A percentile compares a stretch with the other conserved stretches of the same genome.
phyloP scores from a whole-genome alignment of 257 asterid genomes.

The Henckelia pumila region DNA sequence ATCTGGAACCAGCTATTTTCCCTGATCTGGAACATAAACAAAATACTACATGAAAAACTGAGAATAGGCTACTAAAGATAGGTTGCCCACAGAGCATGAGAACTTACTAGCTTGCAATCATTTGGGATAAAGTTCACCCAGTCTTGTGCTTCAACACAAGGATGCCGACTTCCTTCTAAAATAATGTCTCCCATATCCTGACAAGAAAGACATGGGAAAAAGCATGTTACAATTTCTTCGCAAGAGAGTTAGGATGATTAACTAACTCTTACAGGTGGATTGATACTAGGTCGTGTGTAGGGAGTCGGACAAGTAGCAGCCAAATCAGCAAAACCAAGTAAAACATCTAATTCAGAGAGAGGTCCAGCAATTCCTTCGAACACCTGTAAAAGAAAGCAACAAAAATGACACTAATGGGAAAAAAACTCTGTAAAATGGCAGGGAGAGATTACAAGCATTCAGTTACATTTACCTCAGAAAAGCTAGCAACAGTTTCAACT shows the following conservation, averaged over 20 bases:
- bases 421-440: slow-evolving; percentile 16
- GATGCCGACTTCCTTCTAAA: slow-evolving; percentile 95
- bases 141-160: slow-evolving; percentile 99
- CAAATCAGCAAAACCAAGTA: slow-evolving; percentile 95
- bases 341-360: slow-evolving; percentile 90
- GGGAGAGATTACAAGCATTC: slow-evolving; percentile 13
- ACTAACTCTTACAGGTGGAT: slow-evolving; percentile 57
- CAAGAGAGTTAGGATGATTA: slow-evolving; percentile 20
- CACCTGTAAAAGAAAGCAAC: slow-evolving; percentile 43
- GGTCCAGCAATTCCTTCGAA: slow-evolving; percentile 70
- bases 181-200: slow-evolving; percentile 87
- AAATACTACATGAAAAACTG: slow-evolving; percentile 22
- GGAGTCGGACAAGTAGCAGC: slow-evolving; percentile 84
- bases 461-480: slow-evolving; percentile 66
- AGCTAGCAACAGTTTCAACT: slow-evolving; percentile 77
- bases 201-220: slow-evolving; percentile 26
- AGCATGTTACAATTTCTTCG: slow-evolving; percentile 16
- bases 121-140: slow-evolving; percentile 98
- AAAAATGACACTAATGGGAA: neutral
- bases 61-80: slow-evolving; percentile 19
- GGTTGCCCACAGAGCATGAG: slow-evolving; percentile 24
- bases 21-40: slow-evolving; percentile 56
- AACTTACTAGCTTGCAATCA: slow-evolving; percentile 88
- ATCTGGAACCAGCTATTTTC: slow-evolving; percentile 95
- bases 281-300: slow-evolving; percentile 78